Percentiles rank a stretch among this genome's conserved stretches.
These are phyloP conservation scores for Firmiana major DNA, from an alignment of 345 rosid species.

Conservation along the genomic window DNA sequence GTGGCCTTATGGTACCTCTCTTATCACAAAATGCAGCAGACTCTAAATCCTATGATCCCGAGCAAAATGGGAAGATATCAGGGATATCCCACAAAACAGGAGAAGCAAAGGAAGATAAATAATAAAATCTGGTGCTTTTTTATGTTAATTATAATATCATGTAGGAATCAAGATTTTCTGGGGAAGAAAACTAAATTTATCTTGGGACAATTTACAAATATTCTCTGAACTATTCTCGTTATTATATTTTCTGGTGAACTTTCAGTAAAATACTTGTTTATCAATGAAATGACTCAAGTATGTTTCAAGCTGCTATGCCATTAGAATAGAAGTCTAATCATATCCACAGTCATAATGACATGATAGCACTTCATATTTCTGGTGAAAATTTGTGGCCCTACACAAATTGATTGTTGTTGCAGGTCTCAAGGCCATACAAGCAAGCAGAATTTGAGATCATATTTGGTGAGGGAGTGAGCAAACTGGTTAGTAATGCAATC, in stretches of 20 bases:
- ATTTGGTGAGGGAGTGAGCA: slow-evolving; percentile 93
- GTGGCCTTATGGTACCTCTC: not conserved
- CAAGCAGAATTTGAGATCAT: slow-evolving; percentile 96
- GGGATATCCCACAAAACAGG: not conserved
- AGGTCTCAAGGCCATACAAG: slow-evolving; percentile 95
- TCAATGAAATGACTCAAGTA: not conserved
- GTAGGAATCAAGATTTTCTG: not conserved
- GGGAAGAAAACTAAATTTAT: not conserved
- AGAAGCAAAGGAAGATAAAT: not conserved
- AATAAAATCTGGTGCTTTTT: not conserved
- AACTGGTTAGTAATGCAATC: slow-evolving; percentile 58
- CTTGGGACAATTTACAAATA: not conserved
- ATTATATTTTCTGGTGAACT: not conserved
- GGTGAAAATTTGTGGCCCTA: not conserved
- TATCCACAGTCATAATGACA: not conserved
- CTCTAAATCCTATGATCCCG: not conserved
- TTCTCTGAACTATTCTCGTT: not conserved
- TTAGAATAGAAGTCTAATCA: not conserved
- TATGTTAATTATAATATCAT: not conserved
- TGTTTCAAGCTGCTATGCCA: not conserved
- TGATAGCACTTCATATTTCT: not conserved
- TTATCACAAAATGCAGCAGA: not conserved
- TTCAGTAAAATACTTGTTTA: not conserved
- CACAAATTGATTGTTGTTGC: slow-evolving; percentile 15
- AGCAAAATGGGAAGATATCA: not conserved